phyloP scores from a whole-genome alignment of 139 green algal species.

The Gonium pectorale region DNA sequence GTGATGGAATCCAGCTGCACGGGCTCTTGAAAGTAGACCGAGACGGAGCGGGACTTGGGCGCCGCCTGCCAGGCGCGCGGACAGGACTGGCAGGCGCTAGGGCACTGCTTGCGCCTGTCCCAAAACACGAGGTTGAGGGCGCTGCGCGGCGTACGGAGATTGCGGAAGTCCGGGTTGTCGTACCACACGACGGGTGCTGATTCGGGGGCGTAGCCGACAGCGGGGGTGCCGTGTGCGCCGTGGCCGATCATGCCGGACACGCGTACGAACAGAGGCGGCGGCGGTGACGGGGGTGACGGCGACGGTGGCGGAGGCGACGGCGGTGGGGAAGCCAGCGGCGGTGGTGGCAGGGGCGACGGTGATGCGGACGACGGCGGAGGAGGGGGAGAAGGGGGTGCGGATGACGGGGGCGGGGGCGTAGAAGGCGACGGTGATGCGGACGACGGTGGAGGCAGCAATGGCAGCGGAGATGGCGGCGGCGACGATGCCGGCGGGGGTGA shows the following conservation, averaged over 20 bases:
- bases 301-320: not conserved
- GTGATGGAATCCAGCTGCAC: constrained; percentile 24
- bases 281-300: not conserved
- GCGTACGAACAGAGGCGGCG: not conserved
- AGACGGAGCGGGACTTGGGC: not conserved
- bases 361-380: no score
- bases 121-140: constrained; percentile 26
- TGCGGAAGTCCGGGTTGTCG: not conserved
- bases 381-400: not conserved
- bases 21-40: constrained; percentile 17
- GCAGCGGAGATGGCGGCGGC: not conserved
- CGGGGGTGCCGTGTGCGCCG: not conserved
- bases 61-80: constrained; percentile 5
- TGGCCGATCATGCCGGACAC: not conserved
- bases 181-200: constrained; percentile 12
- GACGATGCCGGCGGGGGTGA: not conserved
- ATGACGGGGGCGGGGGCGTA: not conserved
- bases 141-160: not conserved
- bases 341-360: not conserved
- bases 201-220: not conserved
- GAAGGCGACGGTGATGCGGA: not conserved
- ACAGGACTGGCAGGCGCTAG: not conserved
- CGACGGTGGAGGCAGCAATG: not conserved
- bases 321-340: no score
- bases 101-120: not conserved